Evolutionary conservation across 495 filamentous ascomycete genomes (phyloP), one percentile per base, ranked within the genome.

Genomic region (Hyaloscypha finlandica): DNA sequence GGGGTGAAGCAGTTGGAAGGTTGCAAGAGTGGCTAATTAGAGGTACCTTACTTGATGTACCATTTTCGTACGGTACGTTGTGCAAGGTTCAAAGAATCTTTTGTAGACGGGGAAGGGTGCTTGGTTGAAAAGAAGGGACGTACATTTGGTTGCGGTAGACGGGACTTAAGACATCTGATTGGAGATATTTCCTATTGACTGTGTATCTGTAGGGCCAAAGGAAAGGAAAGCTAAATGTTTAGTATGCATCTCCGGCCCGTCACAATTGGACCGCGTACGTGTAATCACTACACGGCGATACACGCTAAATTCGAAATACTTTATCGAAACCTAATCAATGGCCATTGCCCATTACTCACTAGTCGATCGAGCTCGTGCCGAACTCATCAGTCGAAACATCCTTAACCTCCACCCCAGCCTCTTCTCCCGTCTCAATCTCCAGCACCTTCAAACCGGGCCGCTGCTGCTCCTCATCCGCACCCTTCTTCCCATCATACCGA

Each of bases 401-500:
- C 16, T 48, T 14, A 4, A 48, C 6, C 42, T 48, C 42, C 8
- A 19, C 1, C 6, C 11, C 16, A 14, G 16, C 16, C 42, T 16
- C 9, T 6, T 48, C 16, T 12, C 14, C 35, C 35, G 35, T 6
- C 8, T 37, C 3, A 37, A 37, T 37, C 42, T 48, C 42, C 6
- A 48, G 42, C 42, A 48, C 42, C 42, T 48, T 19, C 11, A 12
- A 48, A 1, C 4, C 16, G 8, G 42, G 42, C 42, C 42, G 9
- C 16, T 48, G 42, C 16, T 19, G 11, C 16, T 48, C 42, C 42
- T 16, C 42, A 48, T 48, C 42, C 16, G 4, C 11, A 19, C 42
- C 9, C 16, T 48, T 48, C 53, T 29, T 56, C 53, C 20, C 53
- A 56, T 68, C 61, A 62, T 71, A 65, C 53, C 66, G 54, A 61